Base-by-base conservation (phyloP, 208 protist species). In the Acanthamoeba royreba region DNA sequence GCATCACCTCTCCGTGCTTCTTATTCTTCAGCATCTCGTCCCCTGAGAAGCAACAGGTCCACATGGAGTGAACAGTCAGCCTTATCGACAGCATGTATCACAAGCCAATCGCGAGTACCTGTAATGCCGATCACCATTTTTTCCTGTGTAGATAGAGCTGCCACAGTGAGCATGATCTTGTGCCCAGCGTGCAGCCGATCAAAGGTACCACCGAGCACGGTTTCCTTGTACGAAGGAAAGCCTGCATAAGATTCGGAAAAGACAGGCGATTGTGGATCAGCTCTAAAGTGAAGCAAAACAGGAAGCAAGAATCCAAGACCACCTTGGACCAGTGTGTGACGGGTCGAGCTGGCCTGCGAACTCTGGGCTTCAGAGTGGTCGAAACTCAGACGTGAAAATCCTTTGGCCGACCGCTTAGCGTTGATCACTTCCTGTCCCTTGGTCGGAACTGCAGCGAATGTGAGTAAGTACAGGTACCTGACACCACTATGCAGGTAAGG, bases 21-120 rank as follows among this genome's bases (percentile, higher is more conserved):
- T 89, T 89, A 52, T 89, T 89, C 81, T 89, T 89, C 31, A 89
- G 81, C 81, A 89, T 89, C 31, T 43, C 81, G 13, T 58, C 81
- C 3, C 81, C 81, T 89, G n/a, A n/a, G n/a, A n/a, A n/a, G n/a
- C n/a, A n/a, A n/a, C n/a, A n/a, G n/a, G n/a, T n/a, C n/a, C n/a
- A n/a, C n/a, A n/a, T n/a, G n/a, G n/a, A n/a, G n/a, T n/a, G n/a
- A n/a, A n/a, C n/a, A n/a, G n/a, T n/a, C n/a, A n/a, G n/a, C n/a
- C n/a, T n/a, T n/a, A n/a, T n/a, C n/a, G n/a, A n/a, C n/a, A n/a
- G n/a, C n/a, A n/a, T n/a, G n/a, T n/a, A n/a, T n/a, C n/a, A n/a
- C n/a, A n/a, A n/a, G n/a, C n/a, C n/a, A n/a, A n/a, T n/a, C n/a
- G n/a, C n/a, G n/a, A n/a, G n/a, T n/a, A 89, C 81, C 81, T 13